These are phyloP conservation scores for Talaromyces liani DNA, from an alignment of 495 filamentous ascomycete species.

Conservation along the genomic window DNA sequence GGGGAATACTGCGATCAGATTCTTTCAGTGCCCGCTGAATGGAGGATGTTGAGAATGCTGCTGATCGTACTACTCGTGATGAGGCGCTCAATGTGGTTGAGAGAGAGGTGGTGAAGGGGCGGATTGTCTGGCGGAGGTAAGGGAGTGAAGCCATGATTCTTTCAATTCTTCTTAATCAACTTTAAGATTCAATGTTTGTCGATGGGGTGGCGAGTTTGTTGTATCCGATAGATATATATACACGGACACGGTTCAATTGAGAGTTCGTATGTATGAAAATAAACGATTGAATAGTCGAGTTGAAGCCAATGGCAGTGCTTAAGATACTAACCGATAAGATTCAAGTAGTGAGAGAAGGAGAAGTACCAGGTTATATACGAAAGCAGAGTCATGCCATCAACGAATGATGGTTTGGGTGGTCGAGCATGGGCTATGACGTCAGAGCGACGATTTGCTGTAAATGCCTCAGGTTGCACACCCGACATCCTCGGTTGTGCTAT, in stretches of 20 bases:
- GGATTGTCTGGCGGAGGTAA: background rate
- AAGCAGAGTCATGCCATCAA: background rate
- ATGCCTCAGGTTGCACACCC: background rate
- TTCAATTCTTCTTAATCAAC: background rate
- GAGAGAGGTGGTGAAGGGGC: slow-evolving; percentile 20
- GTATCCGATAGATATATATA: background rate
- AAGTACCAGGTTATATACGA: background rate
- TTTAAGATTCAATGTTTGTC: background rate
- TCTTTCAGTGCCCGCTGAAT: slow-evolving; percentile 25
- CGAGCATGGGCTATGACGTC: background rate
- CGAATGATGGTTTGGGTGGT: background rate
- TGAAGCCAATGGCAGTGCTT: background rate
- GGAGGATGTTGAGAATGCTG: slow-evolving; percentile 24
- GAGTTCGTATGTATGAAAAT: background rate
- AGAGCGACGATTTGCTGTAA: background rate
- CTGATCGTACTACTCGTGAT: background rate
- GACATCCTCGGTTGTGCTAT: background rate
- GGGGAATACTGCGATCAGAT: slow-evolving; percentile 23
- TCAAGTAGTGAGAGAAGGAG: background rate
- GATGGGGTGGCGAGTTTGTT: background rate
- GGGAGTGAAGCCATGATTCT: slow-evolving; percentile 2
- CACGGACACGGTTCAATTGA: background rate
- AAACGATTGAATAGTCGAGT: background rate
- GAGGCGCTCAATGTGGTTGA: slow-evolving; percentile 8
- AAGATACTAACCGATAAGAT: background rate